These are phyloP conservation scores for Wickerhamiella hasegawae DNA, from an alignment of 805 yeast species.

Conservation along the genomic window DNA sequence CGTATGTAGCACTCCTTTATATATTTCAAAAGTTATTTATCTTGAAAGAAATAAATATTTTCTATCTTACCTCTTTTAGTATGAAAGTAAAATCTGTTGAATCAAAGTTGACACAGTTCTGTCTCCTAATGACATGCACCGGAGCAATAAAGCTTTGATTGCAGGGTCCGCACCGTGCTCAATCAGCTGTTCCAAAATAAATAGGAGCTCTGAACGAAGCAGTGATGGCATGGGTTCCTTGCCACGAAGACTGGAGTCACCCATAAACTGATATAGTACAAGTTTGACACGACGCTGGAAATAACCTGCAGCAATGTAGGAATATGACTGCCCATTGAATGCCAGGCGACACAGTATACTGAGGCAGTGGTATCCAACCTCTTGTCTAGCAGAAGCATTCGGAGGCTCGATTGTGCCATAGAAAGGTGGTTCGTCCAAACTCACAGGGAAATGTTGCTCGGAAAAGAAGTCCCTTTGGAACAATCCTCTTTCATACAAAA, in stretches of 20 bases:
- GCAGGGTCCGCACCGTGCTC: neutral
- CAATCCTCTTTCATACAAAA: conserved; percentile 37
- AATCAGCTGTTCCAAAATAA: conserved; percentile 13
- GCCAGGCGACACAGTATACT: conserved; percentile 32
- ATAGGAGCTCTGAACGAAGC: conserved; percentile 43
- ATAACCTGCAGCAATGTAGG: conserved; percentile 2
- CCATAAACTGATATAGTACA: conserved; percentile 44
- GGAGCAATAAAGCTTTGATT: neutral
- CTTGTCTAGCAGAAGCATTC: conserved; percentile 26
- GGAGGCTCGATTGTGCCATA: conserved; percentile 50
- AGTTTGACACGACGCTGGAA: conserved; percentile 19
- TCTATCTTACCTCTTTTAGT: neutral
- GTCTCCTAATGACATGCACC: neutral
- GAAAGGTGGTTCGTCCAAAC: conserved; percentile 27
- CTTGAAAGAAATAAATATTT: neutral
- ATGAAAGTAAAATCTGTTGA: neutral
- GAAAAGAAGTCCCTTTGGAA: conserved; percentile 17
- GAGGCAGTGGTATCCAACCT: conserved; percentile 41
- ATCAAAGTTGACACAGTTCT: neutral
- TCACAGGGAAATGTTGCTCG: conserved; percentile 2
- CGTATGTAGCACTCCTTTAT: too few species aligned
- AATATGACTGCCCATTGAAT: too few species aligned
- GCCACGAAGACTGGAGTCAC: conserved; percentile 44
- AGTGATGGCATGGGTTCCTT: conserved; percentile 50
- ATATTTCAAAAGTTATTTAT: neutral